phyloP scores from a whole-genome alignment of 306 rosid genomes.

The Prunus dulcis region DNA sequence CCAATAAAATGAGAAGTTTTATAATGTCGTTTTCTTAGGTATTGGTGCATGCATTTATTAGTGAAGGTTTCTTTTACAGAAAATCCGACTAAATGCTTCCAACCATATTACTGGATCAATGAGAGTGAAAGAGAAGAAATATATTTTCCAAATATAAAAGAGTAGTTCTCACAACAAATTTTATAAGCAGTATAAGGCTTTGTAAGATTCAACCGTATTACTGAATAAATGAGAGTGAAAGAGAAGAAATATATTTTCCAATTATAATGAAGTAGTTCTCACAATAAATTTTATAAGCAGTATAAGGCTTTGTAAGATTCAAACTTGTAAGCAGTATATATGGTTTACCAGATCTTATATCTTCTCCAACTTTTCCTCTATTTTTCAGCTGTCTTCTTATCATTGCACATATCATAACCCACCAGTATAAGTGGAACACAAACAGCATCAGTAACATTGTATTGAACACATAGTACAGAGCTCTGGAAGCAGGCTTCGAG shows the following conservation, averaged over 20 bases:
- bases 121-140: neutral
- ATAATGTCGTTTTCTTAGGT: neutral
- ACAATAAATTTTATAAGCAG: too few species aligned
- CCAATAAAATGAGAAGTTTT: neutral
- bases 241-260: neutral
- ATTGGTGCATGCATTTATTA: neutral
- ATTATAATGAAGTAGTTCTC: neutral
- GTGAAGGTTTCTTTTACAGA: neutral
- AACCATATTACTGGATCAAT: neutral
- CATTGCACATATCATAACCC: slow-evolving; percentile 91
- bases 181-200: neutral
- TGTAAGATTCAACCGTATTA: neutral
- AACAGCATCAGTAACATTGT: slow-evolving; percentile 76
- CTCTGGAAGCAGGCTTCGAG: slow-evolving; percentile 32
- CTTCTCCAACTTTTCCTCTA: slow-evolving; percentile 95
- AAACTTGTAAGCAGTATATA: slow-evolving; percentile 17
- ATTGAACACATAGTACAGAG: slow-evolving; percentile 72
- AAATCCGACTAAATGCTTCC: neutral
- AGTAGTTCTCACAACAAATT: neutral
- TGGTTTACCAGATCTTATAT: slow-evolving; percentile 90
- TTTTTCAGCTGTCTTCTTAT: slow-evolving; percentile 74
- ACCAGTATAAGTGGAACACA: slow-evolving; percentile 97
- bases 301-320: neutral
- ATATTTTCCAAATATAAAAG: neutral
- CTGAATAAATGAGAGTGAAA: neutral